Conservation (phyloP, 2,329 filamentous ascomycete genomes). For the Hypoxylon sp. region DNA sequence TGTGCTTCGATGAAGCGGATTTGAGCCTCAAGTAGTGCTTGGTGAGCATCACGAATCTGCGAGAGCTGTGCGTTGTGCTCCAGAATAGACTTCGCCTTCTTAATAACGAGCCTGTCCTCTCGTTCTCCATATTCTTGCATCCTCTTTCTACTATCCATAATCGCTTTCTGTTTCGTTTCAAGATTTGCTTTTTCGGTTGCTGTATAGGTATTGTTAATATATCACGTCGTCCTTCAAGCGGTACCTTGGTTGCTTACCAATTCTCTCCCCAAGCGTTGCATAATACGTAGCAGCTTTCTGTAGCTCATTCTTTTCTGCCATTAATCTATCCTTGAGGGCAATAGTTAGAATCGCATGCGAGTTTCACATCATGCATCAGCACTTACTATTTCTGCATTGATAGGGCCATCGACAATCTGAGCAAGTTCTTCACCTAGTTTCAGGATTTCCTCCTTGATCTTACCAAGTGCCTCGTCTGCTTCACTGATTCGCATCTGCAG, state of each 20-base stretch:
- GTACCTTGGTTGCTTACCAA: slow-evolving; percentile 63
- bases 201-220: slow-evolving; percentile 44
- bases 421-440: slow-evolving; percentile 55
- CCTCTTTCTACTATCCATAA: slow-evolving; percentile 54
- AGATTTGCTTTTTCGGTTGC: slow-evolving; percentile 53
- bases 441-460: slow-evolving; percentile 50
- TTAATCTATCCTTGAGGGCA: slow-evolving; percentile 59
- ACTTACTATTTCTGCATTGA: slow-evolving; percentile 61
- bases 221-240: background rate
- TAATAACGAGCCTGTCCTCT: slow-evolving; percentile 66
- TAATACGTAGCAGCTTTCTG: slow-evolving; percentile 75
- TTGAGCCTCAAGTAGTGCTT: slow-evolving; percentile 74
- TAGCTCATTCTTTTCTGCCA: slow-evolving; percentile 72
- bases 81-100: slow-evolving; percentile 67
- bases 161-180: slow-evolving; percentile 49
- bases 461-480: slow-evolving; percentile 52
- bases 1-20: slow-evolving; percentile 80
- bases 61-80: slow-evolving; percentile 69
- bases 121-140: slow-evolving; percentile 65
- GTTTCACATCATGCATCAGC: background rate
- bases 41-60: slow-evolving; percentile 70
- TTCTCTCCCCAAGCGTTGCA: slow-evolving; percentile 75
- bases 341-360: slow-evolving; percentile 37
- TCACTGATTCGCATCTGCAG: slow-evolving; percentile 66
- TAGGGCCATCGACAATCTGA: slow-evolving; percentile 54